Percentiles rank a stretch among this genome's conserved stretches.
Evolutionary conservation across 208 protist genomes (phyloP).

Genomic region (Crithidia mellificae): DNA sequence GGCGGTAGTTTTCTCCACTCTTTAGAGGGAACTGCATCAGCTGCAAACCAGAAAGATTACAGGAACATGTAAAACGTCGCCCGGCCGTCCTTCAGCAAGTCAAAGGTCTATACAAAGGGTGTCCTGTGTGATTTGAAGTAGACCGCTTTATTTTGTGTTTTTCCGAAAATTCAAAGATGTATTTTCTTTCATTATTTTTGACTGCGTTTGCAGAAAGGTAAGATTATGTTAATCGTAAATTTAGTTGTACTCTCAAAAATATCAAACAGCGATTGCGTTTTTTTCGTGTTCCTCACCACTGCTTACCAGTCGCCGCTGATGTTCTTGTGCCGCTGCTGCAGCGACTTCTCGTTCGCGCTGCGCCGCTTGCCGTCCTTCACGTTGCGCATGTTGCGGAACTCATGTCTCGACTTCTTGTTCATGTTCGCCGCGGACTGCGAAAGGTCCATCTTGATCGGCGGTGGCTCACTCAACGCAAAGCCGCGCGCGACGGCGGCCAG

Average conservation of each 20-base stretch:
- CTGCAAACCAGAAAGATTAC: no score
- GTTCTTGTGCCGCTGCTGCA: slow-evolving; percentile 70
- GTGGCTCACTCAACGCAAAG: slow-evolving; percentile 91
- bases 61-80: no score
- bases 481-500: slow-evolving; percentile 93
- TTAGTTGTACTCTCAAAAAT: background rate
- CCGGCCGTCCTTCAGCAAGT: no score
- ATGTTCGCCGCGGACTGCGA: slow-evolving; percentile 90
- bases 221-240: slow-evolving; percentile 1
- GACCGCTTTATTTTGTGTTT: no score
- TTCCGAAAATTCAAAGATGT: no score
- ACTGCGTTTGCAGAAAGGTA: no score
- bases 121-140: no score
- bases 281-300: background rate
- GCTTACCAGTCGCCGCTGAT: slow-evolving; percentile 86
- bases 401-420: slow-evolving; percentile 86
- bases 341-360: slow-evolving; percentile 41
- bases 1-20: no score
- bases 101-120: no score
- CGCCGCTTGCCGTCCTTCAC: slow-evolving; percentile 68
- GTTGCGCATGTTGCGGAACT: slow-evolving; percentile 75
- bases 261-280: background rate
- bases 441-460: slow-evolving; percentile 91
- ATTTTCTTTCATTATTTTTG: no score
- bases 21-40: no score